Evolutionary conservation across 352 stramenopile genomes (phyloP).

Genomic region (Peronospora farinosa): DNA sequence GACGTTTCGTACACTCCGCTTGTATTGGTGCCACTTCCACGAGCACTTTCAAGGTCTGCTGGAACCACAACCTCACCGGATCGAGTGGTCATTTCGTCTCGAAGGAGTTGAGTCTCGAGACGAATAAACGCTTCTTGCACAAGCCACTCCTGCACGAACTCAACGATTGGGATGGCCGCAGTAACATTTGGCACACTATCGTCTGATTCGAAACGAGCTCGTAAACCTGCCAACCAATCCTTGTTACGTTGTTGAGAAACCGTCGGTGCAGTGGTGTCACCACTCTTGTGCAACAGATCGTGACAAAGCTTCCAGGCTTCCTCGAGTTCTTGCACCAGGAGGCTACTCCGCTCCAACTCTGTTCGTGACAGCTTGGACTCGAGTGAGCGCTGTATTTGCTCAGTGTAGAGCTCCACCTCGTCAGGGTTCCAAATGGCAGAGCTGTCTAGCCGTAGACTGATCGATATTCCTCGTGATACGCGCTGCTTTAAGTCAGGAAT

Average conservation of each 20-base stretch:
- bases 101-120: constrained; percentile 52
- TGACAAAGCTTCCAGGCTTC: constrained; percentile 51
- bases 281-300: constrained; percentile 21
- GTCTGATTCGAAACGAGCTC: constrained; percentile 34
- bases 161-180: constrained; percentile 34
- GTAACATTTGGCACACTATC: constrained; percentile 10
- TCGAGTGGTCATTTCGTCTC: constrained; percentile 32
- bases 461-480: constrained; percentile 55
- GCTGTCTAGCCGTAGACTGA: constrained; percentile 58
- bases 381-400: constrained; percentile 34
- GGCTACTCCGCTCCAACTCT: constrained; percentile 21
- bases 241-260: constrained; percentile 24
- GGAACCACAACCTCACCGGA: constrained; percentile 42
- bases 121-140: constrained; percentile 56
- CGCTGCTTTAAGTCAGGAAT: constrained; percentile 78
- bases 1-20: constrained; percentile 63
- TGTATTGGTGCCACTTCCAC: constrained; percentile 48
- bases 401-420: constrained; percentile 35
- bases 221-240: constrained; percentile 40
- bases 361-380: constrained; percentile 11
- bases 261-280: constrained; percentile 10
- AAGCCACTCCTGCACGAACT: constrained; percentile 77
- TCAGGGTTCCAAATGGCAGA: constrained; percentile 35
- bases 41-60: constrained; percentile 41
- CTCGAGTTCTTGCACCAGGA: constrained; percentile 38